phyloP scores from a whole-genome alignment of 768 basidiomycete genomes.

The Termitomyces sp. region DNA sequence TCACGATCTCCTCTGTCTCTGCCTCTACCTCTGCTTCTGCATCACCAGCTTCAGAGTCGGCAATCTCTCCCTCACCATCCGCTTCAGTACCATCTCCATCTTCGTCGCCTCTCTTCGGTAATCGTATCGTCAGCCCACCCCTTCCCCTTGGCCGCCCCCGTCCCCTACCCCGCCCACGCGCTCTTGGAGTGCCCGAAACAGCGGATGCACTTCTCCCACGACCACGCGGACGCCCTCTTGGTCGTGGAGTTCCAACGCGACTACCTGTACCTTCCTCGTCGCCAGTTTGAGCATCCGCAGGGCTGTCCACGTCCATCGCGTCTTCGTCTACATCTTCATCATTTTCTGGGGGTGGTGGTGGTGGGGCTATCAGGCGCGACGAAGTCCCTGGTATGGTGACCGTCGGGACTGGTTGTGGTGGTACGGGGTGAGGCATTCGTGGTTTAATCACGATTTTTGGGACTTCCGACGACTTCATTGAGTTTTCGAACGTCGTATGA shows the following conservation, averaged over 20 bases:
- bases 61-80: slow-evolving; percentile 37
- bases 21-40: slow-evolving; percentile 26
- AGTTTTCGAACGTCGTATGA: not conserved
- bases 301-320: slow-evolving; percentile 38
- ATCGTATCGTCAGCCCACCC: slow-evolving; percentile 27
- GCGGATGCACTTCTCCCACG: slow-evolving; percentile 32
- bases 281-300: slow-evolving; percentile 28
- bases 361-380: slow-evolving; percentile 19
- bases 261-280: slow-evolving; percentile 27
- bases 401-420: slow-evolving; percentile 19
- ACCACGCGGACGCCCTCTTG: slow-evolving; percentile 42
- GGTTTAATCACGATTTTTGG: slow-evolving; percentile 54
- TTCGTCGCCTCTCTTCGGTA: slow-evolving; percentile 30
- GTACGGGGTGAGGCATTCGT: slow-evolving; percentile 27
- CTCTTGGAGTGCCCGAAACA: slow-evolving; percentile 30
- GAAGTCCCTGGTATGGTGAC: slow-evolving; percentile 24
- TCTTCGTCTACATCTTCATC: slow-evolving; percentile 35
- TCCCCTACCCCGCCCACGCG: slow-evolving; percentile 39
- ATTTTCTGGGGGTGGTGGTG: slow-evolving; percentile 25
- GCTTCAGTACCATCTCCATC: slow-evolving; percentile 33
- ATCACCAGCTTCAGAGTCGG: slow-evolving; percentile 36
- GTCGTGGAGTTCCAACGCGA: slow-evolving; percentile 30
- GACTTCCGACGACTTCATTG: slow-evolving; percentile 11
- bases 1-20: slow-evolving; percentile 34
- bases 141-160: slow-evolving; percentile 29